Evolutionary conservation across 139 green algal species (phyloP).

Genomic region (Diplosphaera chodatii): DNA sequence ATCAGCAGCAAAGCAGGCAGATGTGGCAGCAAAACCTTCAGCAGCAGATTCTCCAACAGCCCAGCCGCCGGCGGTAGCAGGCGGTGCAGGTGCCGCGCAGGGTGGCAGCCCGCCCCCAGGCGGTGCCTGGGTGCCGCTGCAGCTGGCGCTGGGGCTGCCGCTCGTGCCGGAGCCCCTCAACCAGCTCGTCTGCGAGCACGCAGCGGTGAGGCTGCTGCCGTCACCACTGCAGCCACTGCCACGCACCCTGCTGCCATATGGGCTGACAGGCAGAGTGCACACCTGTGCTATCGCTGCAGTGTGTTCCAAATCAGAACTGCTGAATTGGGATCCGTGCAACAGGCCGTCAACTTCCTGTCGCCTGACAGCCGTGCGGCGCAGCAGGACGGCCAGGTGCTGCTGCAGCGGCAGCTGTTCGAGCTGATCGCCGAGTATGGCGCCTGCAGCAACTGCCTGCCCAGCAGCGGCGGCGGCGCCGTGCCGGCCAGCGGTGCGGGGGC

Average conservation of each 20-base stretch:
- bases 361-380: conserved; percentile 29
- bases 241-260: neutral
- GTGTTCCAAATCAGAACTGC: no score
- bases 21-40: neutral
- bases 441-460: conserved; percentile 20
- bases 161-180: conserved; percentile 64
- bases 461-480: neutral
- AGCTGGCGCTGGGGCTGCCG: conserved; percentile 64
- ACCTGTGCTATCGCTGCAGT: no score
- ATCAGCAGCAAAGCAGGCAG: no score
- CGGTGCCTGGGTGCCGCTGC: conserved; percentile 61
- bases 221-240: no score
- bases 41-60: neutral
- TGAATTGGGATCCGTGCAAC: no score
- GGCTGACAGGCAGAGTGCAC: no score
- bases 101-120: no score
- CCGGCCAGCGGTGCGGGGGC: conserved; percentile 11
- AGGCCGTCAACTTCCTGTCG: conserved; percentile 37
- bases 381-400: conserved; percentile 22
- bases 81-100: no score
- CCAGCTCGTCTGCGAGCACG: conserved; percentile 51
- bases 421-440: conserved; percentile 40
- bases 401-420: conserved; percentile 36
- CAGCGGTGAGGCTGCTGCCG: conserved; percentile 1
- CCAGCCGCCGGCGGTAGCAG: neutral